Base-by-base conservation (phyloP, 176 grass and related monocot genomes). In the Oropetium thomaeum region DNA sequence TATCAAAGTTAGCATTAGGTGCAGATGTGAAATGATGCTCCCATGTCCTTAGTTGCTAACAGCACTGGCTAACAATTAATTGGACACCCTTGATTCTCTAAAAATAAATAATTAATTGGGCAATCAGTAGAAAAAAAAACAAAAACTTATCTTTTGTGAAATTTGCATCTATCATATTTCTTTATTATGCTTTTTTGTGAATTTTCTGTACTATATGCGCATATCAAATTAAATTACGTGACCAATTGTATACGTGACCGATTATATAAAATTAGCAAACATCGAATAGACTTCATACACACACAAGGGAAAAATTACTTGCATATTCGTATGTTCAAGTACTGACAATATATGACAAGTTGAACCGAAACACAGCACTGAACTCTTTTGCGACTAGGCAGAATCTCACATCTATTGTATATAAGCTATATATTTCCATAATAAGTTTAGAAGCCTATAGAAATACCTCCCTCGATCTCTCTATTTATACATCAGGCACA, bases 291-390 rank as follows among this genome's bases (percentile, higher is more conserved):
- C 37, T 73, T 9, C 27, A 58, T 17, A 41, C 4, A 65, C 1
- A 53, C 6, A 20, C 26, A 53, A 16, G 35, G 9, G 12, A 13
- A 0, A n/a, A 19, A 65, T 14, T 37, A 54, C 32, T 78, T 40
- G 45, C 32, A 54, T 10, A 37, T 52, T 38, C 38, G 60, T 52
- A 12, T 65, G 15, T n/a, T 76, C 34, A 54, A 67, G 48, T 79
- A 79, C n/a, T n/a, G n/a, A n/a, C 37, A 69, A 23, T 44, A 59
- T 80, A 71, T 70, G 31, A 41, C 14, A 71, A 38, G 42, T 58
- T 71, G 41, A 80, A 49, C 27, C 13, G 40, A 67, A 77, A 37
- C 74, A 27, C 8, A 8, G 26, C 44, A 49, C 61, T 66, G 35
- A 59, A 52, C 63, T 57, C 33, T 4, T 4, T 31, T 68, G 27